Percentiles rank a stretch among this genome's conserved stretches.
Evolutionary conservation across 148 eudicot genomes (phyloP).

Genomic region (Arctostaphylos glauca): DNA sequence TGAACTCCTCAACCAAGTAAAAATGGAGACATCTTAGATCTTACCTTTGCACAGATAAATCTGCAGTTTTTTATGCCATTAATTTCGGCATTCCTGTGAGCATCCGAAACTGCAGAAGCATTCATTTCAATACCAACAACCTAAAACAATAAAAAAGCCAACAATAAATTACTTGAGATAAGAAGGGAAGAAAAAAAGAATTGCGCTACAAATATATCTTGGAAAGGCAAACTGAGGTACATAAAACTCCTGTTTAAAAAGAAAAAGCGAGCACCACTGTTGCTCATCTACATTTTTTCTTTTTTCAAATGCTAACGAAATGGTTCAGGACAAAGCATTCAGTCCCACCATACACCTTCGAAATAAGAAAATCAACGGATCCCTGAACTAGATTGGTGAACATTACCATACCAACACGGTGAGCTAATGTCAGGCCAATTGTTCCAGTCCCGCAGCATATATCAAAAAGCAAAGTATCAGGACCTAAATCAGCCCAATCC

Average conservation of each 20-base stretch:
- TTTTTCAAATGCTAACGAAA: neutral
- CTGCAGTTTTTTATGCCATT: slow-evolving; percentile 88
- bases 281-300: neutral
- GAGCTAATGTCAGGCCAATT: slow-evolving; percentile 89
- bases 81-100: slow-evolving; percentile 84
- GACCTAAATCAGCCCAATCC: slow-evolving; percentile 89
- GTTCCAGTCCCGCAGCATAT: slow-evolving; percentile 98
- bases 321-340: neutral
- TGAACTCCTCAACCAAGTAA: neutral
- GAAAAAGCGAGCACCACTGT: neutral
- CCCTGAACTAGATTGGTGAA: slow-evolving; percentile 8
- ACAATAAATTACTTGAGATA: neutral
- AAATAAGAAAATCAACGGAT: slow-evolving; percentile 12
- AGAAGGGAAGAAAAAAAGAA: neutral
- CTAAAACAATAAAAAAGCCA: slow-evolving; percentile 34
- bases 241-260: neutral
- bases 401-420: slow-evolving; percentile 96
- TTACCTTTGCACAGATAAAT: slow-evolving; percentile 87
- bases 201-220: neutral
- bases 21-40: slow-evolving; percentile 10
- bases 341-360: neutral
- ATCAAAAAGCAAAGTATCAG: slow-evolving; percentile 87
- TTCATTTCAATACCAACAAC: slow-evolving; percentile 98
- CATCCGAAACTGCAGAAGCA: slow-evolving; percentile 94
- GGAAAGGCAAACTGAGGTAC: neutral